These are phyloP conservation scores for Calocybe gambosa DNA, from an alignment of 1,284 basidiomycete genomes.

Conservation along the genomic window DNA sequence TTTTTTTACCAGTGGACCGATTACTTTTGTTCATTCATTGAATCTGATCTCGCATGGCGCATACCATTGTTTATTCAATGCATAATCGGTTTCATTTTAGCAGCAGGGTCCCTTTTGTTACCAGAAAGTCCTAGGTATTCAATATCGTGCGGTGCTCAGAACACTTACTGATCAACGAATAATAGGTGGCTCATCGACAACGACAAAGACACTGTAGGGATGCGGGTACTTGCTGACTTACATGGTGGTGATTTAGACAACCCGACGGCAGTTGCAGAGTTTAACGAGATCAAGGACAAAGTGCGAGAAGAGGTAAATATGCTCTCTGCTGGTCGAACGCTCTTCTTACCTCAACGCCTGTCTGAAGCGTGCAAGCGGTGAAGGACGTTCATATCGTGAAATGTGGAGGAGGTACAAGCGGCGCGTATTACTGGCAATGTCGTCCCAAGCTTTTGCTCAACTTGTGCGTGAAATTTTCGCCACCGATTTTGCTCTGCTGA, in stretches of 20 bases:
- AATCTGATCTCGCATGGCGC: slow-evolving; percentile 80
- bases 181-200: slow-evolving; percentile 87
- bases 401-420: slow-evolving; percentile 90
- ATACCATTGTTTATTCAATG: slow-evolving; percentile 85
- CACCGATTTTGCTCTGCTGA: slow-evolving; percentile 9
- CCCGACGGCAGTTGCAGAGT: slow-evolving; percentile 75
- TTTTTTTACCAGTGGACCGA: slow-evolving; percentile 75
- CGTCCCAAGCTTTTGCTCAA: slow-evolving; percentile 94
- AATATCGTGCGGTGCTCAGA: not conserved
- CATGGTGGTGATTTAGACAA: slow-evolving; percentile 83
- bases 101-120: slow-evolving; percentile 78
- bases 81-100: slow-evolving; percentile 81
- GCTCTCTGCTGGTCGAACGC: not conserved
- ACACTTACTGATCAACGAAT: slow-evolving; percentile 6
- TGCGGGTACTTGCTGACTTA: slow-evolving; percentile 85
- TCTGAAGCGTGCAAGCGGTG: slow-evolving; percentile 63
- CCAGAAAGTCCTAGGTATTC: slow-evolving; percentile 86
- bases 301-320: slow-evolving; percentile 70
- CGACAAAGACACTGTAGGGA: slow-evolving; percentile 80
- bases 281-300: slow-evolving; percentile 88
- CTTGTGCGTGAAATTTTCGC: slow-evolving; percentile 46
- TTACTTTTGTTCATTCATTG: slow-evolving; percentile 88
- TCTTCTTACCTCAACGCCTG: not conserved
- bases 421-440: slow-evolving; percentile 94
- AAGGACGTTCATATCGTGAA: slow-evolving; percentile 72